Base-by-base conservation (phyloP, 2,329 filamentous ascomycete species). In the Periconia sp. region DNA sequence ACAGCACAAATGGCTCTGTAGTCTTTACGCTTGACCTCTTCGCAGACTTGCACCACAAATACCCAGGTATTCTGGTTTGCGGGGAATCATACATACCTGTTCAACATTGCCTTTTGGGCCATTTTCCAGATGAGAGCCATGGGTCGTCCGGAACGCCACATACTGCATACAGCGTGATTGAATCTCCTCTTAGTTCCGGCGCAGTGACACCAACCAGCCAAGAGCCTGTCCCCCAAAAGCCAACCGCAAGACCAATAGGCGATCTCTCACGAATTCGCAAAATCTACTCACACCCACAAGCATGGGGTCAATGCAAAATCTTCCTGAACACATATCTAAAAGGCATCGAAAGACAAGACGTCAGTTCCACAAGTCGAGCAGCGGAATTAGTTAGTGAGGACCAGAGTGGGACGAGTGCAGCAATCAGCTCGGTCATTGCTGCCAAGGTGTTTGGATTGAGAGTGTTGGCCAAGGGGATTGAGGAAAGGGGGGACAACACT, bases 251-350 rank as follows among this genome's bases (percentile, higher is more conserved):
- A 58, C 84, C 86, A 2, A 63, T 82, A 40, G 64, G 70, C 48
- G 76, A 77, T 58, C 74, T 92, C 57, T 74, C 77, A 51, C 81
- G 88, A 62, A 82, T 97, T 65, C 83, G 81, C 62, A 87, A 88
- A 66, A 75, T 99, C 41, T 96, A 96, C 77, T 94, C 91, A 20
- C 94, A 99, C 74, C 92, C 93, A 10, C 94, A 99, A 75, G 94
- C 92, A 27, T 96, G 94, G 80, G 92, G 92, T 23, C 94, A 99
- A 76, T 97, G 92, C 74, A 86, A 86, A 43, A 74, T 70, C 9
- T 96, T 96, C 74, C 82, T 97, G 23, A 79, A 81, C 9, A 78
- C 80, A 27, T 79, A 90, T 64, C 83, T 96, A 57, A 86, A 86
- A 62, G 84, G 84, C 43, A 81, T 88, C n/a, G 91, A 96, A 76